Evolutionary conservation across 441 rosid species (phyloP).

Genomic region (Adansonia grandidieri): DNA sequence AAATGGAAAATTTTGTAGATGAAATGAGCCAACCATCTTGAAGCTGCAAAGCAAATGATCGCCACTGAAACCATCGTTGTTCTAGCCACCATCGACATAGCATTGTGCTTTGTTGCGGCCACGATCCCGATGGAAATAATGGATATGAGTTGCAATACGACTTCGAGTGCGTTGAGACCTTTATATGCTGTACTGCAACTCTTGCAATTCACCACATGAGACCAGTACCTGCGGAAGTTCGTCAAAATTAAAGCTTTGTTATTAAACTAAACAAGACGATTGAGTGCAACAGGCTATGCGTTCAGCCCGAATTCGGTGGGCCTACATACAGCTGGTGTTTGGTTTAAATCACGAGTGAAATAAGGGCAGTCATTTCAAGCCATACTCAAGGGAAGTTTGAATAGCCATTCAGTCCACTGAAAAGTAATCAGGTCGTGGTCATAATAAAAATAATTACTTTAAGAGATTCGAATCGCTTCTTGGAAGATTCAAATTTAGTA

Average conservation of each 20-base stretch:
- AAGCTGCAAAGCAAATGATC: constrained; percentile 65
- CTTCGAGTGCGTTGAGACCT: constrained; percentile 61
- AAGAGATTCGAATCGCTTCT: no score
- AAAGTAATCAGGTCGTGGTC: no score
- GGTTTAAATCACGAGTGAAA: no score
- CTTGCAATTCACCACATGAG: constrained; percentile 82
- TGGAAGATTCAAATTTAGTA: no score
- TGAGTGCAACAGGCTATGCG: no score
- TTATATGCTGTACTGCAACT: constrained; percentile 75
- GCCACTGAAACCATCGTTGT: constrained; percentile 50
- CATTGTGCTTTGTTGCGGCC: constrained; percentile 54
- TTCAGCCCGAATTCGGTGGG: no score
- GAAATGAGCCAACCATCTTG: constrained; percentile 78
- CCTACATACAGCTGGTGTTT: no score
- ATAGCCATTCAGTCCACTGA: no score
- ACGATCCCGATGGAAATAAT: constrained; percentile 59
- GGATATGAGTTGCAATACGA: constrained; percentile 59
- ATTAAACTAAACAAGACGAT: no score
- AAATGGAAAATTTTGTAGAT: constrained; percentile 70
- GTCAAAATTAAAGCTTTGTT: not conserved
- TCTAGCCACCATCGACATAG: constrained; percentile 51
- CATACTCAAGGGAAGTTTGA: no score
- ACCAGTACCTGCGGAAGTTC: constrained; percentile 64
- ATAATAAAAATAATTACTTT: no score
- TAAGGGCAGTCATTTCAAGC: no score